Percentiles rank a stretch among this genome's conserved stretches.
Conservation (phyloP, 768 basidiomycete species). For the Sistotremastrum suecicum region DNA sequence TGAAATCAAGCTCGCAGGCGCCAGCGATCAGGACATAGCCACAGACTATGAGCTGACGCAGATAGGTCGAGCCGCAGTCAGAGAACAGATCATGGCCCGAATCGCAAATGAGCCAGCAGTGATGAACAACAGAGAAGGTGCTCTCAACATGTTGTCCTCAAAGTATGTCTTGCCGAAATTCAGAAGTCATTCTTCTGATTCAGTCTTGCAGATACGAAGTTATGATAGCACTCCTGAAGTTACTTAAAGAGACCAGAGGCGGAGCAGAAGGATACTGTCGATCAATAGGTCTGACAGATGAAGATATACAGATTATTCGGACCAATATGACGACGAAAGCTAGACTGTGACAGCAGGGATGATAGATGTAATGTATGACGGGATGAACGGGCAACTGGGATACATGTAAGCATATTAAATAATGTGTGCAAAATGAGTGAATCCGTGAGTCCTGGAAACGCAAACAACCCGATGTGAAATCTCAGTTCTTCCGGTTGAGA, state of each 20-base stretch:
- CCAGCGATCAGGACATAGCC: conserved; percentile 47
- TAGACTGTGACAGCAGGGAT: not conserved
- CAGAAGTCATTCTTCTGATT: not conserved
- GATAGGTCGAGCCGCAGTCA: conserved; percentile 66
- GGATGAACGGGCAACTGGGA: not conserved
- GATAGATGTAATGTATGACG: not conserved
- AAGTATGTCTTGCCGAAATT: conserved; percentile 29
- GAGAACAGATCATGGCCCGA: conserved; percentile 54
- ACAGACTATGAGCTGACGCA: conserved; percentile 67
- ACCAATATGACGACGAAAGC: conserved; percentile 26
- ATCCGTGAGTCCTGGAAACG: not conserved
- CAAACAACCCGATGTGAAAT: conserved; percentile 5
- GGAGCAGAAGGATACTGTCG: conserved; percentile 53
- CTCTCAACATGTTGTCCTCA: conserved; percentile 73
- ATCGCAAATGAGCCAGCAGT: conserved; percentile 61
- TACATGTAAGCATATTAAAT: conserved; percentile 10
- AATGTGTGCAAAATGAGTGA: conserved; percentile 14
- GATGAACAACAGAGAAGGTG: conserved; percentile 57
- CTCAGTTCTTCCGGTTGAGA: conserved; percentile 22
- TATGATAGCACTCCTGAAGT: conserved; percentile 55
- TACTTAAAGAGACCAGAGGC: conserved; percentile 50
- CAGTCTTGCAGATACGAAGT: conserved; percentile 41
- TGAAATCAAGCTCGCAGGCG: conserved; percentile 48
- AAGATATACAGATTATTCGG: conserved; percentile 46
- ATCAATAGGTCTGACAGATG: conserved; percentile 40